Evolutionary conservation across 2,329 filamentous ascomycete species (phyloP), one percentile per base, ranked within the genome.

Genomic region (Coniella vitis): DNA sequence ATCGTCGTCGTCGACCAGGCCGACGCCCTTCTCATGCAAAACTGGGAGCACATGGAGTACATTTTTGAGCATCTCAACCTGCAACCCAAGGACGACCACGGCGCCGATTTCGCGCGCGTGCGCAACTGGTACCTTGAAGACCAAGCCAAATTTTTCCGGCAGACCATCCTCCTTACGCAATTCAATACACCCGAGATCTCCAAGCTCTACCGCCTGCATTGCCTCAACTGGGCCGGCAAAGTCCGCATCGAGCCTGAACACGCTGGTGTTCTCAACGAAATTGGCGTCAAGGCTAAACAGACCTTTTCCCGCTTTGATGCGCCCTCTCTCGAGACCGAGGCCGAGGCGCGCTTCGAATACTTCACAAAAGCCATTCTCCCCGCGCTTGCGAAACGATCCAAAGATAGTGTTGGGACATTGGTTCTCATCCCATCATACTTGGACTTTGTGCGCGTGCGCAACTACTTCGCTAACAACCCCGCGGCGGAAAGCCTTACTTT

Each of bases 11-110:
- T 95, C 53, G 93, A 98, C 64, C 90, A 97, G 67, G 86, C 89
- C 12, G 90, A 97, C 65, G 90, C 90, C 0, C 78, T 96, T 37
- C 79, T 95, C 8, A 96, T 96, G 90, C 93, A 98, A 65, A 97
- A 95, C 65, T 97, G 91, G 90, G 90, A 96, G 61, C 91, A 98
- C 63, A 80, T 96, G 53, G 87, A 94, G 64, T 87, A 87, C 63
- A 86, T 96, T 58, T 90, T 97, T 61, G 83, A 88, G 54, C 88
- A 95, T 64, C 78, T 98, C 54, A 98, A 98, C 64, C 75, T 86
- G 19, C 88, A 95, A 60, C 91, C 93, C 34, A 88, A 85, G 61
- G 87, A 95, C 58, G 80, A 88, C 1, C 90, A 96, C 65, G 90
- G 87, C 56, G 95, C 89, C 60, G 93, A 98, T 70, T 95, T 97